A percentile compares a stretch with the other conserved stretches of the same genome.
phyloP scores from a whole-genome alignment of 345 rosid genomes.

The Ceriops tagal region DNA sequence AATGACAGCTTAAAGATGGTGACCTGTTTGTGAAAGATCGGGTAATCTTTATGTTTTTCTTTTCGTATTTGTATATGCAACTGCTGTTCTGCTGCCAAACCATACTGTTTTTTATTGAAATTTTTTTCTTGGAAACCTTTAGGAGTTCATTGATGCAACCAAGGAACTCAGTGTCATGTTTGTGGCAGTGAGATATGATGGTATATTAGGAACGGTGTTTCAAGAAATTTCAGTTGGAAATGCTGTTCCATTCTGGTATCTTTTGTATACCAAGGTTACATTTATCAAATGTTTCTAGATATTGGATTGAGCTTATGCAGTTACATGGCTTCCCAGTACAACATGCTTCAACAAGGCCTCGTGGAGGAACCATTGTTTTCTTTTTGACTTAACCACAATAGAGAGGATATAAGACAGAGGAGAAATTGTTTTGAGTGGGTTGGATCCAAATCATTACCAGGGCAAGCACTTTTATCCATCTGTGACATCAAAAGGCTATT shows the following conservation, averaged over 20 bases:
- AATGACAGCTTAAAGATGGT: slow-evolving; percentile 7
- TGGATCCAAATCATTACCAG: slow-evolving; percentile 26
- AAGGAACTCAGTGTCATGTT: slow-evolving; percentile 7
- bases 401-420: slow-evolving; percentile 15
- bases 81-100: not conserved
- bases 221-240: slow-evolving; percentile 12
- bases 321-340: slow-evolving; percentile 5
- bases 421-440: slow-evolving; percentile 26
- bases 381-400: slow-evolving; percentile 5
- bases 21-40: not conserved
- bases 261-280: not conserved
- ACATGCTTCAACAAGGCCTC: slow-evolving; percentile 8
- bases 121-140: not conserved
- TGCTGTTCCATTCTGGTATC: slow-evolving; percentile 14
- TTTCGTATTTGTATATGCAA: not conserved
- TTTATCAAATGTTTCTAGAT: not conserved
- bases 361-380: slow-evolving; percentile 7
- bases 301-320: too few species aligned
- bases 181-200: slow-evolving; percentile 7
- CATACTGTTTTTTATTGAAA: not conserved
- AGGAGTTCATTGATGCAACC: slow-evolving; percentile 11
- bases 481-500: slow-evolving; percentile 11
- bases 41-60: not conserved
- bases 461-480: slow-evolving; percentile 30
- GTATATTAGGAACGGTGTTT: slow-evolving; percentile 11